Conservation (phyloP, 768 basidiomycete genomes). For the Kockovaella imperatae region DNA sequence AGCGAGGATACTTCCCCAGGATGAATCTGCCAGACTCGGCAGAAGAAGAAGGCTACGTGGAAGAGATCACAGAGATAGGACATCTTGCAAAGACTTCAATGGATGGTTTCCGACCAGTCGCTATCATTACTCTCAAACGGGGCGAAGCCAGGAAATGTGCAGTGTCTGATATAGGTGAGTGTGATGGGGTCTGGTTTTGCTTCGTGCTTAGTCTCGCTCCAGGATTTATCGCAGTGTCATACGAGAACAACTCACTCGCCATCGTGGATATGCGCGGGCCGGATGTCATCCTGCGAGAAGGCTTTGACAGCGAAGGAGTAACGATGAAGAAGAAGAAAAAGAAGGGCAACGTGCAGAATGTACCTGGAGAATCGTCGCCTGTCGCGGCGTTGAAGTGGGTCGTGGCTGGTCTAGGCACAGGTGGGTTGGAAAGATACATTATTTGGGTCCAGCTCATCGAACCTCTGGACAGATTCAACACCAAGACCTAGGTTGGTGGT, state of each 20-base stretch:
- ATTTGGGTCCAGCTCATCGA: neutral
- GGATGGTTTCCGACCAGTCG: constrained; percentile 56
- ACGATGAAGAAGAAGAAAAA: constrained; percentile 47
- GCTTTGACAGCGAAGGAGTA: constrained; percentile 42
- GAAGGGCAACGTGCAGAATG: constrained; percentile 48
- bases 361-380: constrained; percentile 35
- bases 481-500: constrained; percentile 58
- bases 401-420: constrained; percentile 54
- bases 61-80: constrained; percentile 53
- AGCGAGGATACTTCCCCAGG: constrained; percentile 51
- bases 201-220: neutral
- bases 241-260: constrained; percentile 54
- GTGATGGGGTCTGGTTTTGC: constrained; percentile 8
- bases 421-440: constrained; percentile 38
- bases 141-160: constrained; percentile 55
- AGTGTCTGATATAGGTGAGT: constrained; percentile 66
- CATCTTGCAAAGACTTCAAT: constrained; percentile 48
- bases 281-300: constrained; percentile 55
- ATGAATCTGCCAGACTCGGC: constrained; percentile 34
- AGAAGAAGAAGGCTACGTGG: constrained; percentile 37
- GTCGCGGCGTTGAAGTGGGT: constrained; percentile 61
- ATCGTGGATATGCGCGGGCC: constrained; percentile 72
- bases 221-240: constrained; percentile 75
- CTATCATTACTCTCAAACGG: constrained; percentile 52
- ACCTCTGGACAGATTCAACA: constrained; percentile 47